Evolutionary conservation across 176 grass and related monocot genomes (phyloP), one percentile per base, ranked within the genome.

Genomic region (Carex littledalei): DNA sequence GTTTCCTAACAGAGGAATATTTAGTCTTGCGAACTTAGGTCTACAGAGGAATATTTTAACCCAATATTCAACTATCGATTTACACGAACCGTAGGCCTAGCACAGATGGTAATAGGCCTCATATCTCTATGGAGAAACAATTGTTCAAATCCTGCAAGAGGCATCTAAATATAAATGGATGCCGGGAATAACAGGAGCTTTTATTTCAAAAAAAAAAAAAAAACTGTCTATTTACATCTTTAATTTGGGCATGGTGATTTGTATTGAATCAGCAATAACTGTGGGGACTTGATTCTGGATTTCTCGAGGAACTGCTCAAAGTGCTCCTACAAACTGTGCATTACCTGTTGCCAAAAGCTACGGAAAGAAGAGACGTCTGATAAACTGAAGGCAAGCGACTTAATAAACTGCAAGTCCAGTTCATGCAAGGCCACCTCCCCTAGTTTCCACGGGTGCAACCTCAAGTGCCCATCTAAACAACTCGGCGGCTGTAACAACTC

Each of bases 391-490:
- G 50, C 74, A 32, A 78, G 50, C 15, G 74, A 78, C 15, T 57
- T 78, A 57, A 57, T 56, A 57, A 78, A 34, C 15, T 78, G 74
- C 74, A 57, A 78, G 26, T 78, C 74, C 12, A 56, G 52, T 57
- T 78, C 74, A 78, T 78, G 74, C 74, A 78, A 78, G 15, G 57
- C 52, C 22, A 17, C 52, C 18, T 29, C 65, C 65, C 39, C 52
- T 57, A 26, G 32, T 78, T 78, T 78, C 52, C 74, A 78, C 15
- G 52, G 56, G 52, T 78, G 74, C 22, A 53, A 85, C 54, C 89
- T 98, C 17, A 89, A 60, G 85, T 98, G 95, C 79, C 95, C 95
- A 9, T 87, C 91, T n/a, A 90, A 94, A 84, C 88, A 98, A 81
- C 67, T 91, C n/a, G 95, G 88, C 87, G 95, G 95, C 49, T 98